Evolutionary conservation across 306 rosid genomes (phyloP), one percentile per base, ranked within the genome.

Genomic region (Corylus avellana): DNA sequence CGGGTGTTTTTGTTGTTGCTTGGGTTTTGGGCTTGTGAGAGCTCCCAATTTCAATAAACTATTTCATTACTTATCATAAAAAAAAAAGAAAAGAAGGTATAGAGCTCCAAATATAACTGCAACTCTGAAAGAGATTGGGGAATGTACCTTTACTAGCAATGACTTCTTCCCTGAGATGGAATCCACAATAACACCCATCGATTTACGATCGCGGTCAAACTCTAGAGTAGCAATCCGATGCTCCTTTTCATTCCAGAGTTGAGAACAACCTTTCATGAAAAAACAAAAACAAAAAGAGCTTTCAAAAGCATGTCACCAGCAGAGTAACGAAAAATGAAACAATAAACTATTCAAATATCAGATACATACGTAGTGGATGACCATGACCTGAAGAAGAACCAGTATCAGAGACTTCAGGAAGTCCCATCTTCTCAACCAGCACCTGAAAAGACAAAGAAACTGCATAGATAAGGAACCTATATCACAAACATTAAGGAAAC

Each of bases 381-480:
- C 62, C 74, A 37, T 80, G 20, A 76, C 75, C 68, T 39, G 90
- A 70, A 4, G 82, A 80, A 73, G 7, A 77, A 9, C 18, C 85
- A 58, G 51, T 46, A 27, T 44, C 50, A 42, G 72, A 80, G 70
- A 84, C 93, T 79, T 89, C 88, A 70, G 97, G 92, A 72, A 84
- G 88, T 50, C 98, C 97, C 97, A 92, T 94, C 90, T 94, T 94
- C 81, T 92, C 98, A 67, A 90, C 98, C 72, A 94, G 79, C 81
- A 94, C 92, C 97, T 94, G 85, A 73, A 77, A 64, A 42, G 18
- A 25, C 47, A 54, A 57, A 68, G 53, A 81, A 8, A 18, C 27
- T 64, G 13, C 46, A 13, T 44, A 67, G 47, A 59, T 59, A 59
- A 59, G 37, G 17, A 59, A 59, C 29, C 5, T 29, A 25, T 3